Evolutionary conservation across 2,329 filamentous ascomycete genomes (phyloP), one percentile per base, ranked within the genome.

Genomic region (Capronia epimyces): DNA sequence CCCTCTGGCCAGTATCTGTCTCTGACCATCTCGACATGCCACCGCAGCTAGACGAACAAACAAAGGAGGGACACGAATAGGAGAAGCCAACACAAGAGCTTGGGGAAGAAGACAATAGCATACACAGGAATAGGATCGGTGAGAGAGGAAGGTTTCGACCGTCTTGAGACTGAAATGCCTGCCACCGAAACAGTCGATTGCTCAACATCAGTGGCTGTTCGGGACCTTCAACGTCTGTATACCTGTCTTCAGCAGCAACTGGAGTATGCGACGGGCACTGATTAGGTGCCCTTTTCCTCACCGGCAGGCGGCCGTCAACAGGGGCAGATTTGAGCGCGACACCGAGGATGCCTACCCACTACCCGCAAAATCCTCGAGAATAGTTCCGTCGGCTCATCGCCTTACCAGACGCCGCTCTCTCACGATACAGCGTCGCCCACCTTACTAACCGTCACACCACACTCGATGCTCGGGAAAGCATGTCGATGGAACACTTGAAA

Each of bases 211-310:
- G 18, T 60, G 56, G 58, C 8, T 59, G 10, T 54, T 54, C 18
- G 52, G 37, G 15, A n/a, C n/a, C n/a, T 59, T 50, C 46, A 60
- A 60, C 20, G 29, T 57, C 27, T 60, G 58, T 41, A 44, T 59
- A 2, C 54, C 54, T 10, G 49, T 60, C 34, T 40, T 37, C 18
- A 37, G 50, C 36, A 49, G 37, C 21, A 42, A 49, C 24, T 46
- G 50, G 45, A 24, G 20, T 46, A 9, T n/a, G 36, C 47, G 41
- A 34, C 50, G 44, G 29, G 41, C 53, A 15, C 40, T 53, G 40
- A 41, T 53, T 29, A 29, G 54, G 25, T 34, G 53, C 25, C 52
- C 57, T 15, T 45, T 57, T n/a, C 55, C 56, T 12, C 53, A 59
- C 37, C 40, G 46, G 29, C 41, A 53, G 16, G 54, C n/a, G n/a